Evolutionary conservation across 345 rosid genomes (phyloP).

Genomic region (Dimocarpus longan): DNA sequence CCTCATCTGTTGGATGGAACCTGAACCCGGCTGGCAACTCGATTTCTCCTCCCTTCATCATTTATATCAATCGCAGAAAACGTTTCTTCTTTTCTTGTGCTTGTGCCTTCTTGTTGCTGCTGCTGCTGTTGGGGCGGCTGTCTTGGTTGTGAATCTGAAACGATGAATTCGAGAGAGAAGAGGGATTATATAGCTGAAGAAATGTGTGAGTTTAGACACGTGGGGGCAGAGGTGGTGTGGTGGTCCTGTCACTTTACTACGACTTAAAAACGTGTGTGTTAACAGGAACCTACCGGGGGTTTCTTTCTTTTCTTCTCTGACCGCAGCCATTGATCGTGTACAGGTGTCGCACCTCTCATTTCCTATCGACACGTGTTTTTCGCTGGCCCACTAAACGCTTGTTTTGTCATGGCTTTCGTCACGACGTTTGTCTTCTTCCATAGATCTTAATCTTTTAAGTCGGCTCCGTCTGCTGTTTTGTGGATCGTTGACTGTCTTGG

Average conservation of each 20-base stretch:
- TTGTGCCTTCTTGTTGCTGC: neutral
- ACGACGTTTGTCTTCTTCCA: no score
- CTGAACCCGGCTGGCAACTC: constrained; percentile 88
- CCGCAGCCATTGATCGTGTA: no score
- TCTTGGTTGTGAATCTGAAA: neutral
- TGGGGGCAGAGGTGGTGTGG: neutral
- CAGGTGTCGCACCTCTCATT: no score
- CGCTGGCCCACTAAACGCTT: no score
- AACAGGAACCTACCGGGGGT: no score
- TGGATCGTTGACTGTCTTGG: no score
- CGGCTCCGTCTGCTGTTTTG: no score
- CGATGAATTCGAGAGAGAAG: neutral
- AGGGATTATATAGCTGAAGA: constrained; percentile 12
- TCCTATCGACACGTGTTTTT: no score
- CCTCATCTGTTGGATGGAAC: constrained; percentile 96
- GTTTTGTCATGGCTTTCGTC: no score
- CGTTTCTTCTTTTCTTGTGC: neutral
- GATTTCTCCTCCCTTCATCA: constrained; percentile 51
- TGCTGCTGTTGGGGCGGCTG: neutral
- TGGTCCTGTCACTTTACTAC: neutral
- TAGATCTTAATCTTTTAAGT: no score
- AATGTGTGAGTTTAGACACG: neutral
- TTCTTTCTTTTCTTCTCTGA: no score
- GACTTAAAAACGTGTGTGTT: constrained; percentile 12
- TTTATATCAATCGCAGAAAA: neutral